Conservation (phyloP, 306 rosid genomes). For the Fagus crenata region DNA sequence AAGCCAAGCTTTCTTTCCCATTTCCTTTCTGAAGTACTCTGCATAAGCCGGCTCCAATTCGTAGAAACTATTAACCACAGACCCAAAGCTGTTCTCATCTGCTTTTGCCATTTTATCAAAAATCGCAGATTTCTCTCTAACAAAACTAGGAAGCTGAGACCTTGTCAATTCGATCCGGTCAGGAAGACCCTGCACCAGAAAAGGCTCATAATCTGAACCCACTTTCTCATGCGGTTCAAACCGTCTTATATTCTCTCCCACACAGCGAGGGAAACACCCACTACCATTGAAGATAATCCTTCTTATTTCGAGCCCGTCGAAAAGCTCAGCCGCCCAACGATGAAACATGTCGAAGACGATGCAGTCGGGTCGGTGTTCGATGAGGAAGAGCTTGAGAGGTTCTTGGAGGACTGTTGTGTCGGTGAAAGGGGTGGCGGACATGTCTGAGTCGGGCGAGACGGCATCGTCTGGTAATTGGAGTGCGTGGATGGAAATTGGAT, state of each 20-base stretch:
- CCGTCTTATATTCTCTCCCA: conserved; percentile 20
- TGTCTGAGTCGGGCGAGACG: conserved; percentile 40
- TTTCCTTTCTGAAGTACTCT: conserved; percentile 29
- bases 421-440: conserved; percentile 37
- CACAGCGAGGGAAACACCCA: conserved; percentile 58
- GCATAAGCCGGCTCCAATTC: conserved; percentile 54
- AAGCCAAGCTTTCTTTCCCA: conserved; percentile 47
- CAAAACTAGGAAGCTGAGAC: conserved; percentile 49
- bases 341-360: conserved; percentile 56
- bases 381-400: conserved; percentile 45
- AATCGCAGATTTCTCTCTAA: conserved; percentile 23
- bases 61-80: conserved; percentile 55
- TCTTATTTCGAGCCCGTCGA: conserved; percentile 34
- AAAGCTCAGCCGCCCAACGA: conserved; percentile 48
- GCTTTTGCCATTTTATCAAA: conserved; percentile 16
- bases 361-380: conserved; percentile 39
- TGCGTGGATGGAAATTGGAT: conserved; percentile 33
- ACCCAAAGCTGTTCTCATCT: conserved; percentile 49
- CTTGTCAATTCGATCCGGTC: conserved; percentile 43
- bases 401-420: conserved; percentile 50
- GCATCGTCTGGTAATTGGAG: conserved; percentile 26
- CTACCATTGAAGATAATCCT: conserved; percentile 48
- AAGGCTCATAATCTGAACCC: conserved; percentile 44
- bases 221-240: conserved; percentile 31
- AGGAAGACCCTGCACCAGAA: conserved; percentile 48